A percentile compares a stretch with the other conserved stretches of the same genome.
These are phyloP conservation scores for Aphanomyces astaci DNA, from an alignment of 352 stramenopile species.

Conservation along the genomic window DNA sequence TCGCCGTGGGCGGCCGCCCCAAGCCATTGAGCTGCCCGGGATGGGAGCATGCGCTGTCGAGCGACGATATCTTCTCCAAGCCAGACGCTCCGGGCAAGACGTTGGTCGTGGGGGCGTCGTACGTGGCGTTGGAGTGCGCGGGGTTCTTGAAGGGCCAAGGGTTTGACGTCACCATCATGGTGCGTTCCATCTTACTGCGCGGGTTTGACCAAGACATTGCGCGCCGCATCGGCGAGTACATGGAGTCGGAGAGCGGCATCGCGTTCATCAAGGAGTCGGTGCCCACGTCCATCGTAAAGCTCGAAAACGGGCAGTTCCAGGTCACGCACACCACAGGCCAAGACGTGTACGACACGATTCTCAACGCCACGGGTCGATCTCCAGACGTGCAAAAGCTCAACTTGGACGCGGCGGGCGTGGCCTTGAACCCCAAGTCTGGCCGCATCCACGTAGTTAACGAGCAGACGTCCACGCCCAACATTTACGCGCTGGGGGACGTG, in stretches of 20 bases:
- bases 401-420: conserved; percentile 80
- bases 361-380: conserved; percentile 90
- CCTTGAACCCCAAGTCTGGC: conserved; percentile 83
- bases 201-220: conserved; percentile 97
- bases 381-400: conserved; percentile 89
- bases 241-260: conserved; percentile 85
- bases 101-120: conserved; percentile 94
- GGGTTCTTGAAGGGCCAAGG: conserved; percentile 95
- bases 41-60: conserved; percentile 90
- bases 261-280: conserved; percentile 88
- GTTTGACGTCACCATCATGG: conserved; percentile 95
- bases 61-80: conserved; percentile 81
- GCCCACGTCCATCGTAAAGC: conserved; percentile 89
- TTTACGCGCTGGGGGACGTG: conserved; percentile 97
- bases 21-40: conserved; percentile 81
- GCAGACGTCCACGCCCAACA: conserved; percentile 90
- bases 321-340: conserved; percentile 76
- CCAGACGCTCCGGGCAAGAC: conserved; percentile 90
- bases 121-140: conserved; percentile 97
- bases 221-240: conserved; percentile 89
- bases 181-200: conserved; percentile 95
- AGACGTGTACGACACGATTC: conserved; percentile 95
- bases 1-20: conserved; percentile 93
- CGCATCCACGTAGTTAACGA: conserved; percentile 90
- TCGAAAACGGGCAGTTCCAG: conserved; percentile 69